These are phyloP conservation scores for Pythium biforme DNA, from an alignment of 352 stramenopile species.

Conservation along the genomic window DNA sequence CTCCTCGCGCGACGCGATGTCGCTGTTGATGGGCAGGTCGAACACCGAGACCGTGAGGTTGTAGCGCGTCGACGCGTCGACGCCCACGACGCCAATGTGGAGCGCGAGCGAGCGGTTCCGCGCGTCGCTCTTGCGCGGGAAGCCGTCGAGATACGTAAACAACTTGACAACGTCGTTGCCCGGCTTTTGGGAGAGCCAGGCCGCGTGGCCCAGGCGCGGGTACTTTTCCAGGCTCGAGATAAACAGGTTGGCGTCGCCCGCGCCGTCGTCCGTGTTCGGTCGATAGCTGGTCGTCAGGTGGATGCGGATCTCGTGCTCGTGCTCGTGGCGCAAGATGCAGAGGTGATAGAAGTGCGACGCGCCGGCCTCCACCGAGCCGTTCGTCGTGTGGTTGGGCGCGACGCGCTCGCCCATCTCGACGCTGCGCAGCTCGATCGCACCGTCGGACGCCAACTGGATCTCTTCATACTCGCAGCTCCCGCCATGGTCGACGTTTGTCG, in stretches of 20 bases:
- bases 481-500: not conserved
- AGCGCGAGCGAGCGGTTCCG: slow-evolving; percentile 56
- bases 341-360: slow-evolving; percentile 73
- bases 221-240: slow-evolving; percentile 67
- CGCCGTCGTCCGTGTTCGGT: not conserved
- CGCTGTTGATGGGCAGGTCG: slow-evolving; percentile 50
- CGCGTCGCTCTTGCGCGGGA: slow-evolving; percentile 49
- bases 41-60: slow-evolving; percentile 58
- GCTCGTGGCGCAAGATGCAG: slow-evolving; percentile 70
- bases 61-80: slow-evolving; percentile 33
- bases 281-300: slow-evolving; percentile 37
- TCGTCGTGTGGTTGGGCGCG: slow-evolving; percentile 62
- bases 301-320: slow-evolving; percentile 77
- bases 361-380: slow-evolving; percentile 47
- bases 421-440: slow-evolving; percentile 48
- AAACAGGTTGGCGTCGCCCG: slow-evolving; percentile 65
- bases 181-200: slow-evolving; percentile 67
- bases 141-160: slow-evolving; percentile 78
- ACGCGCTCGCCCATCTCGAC: slow-evolving; percentile 54
- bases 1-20: slow-evolving; percentile 43
- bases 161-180: slow-evolving; percentile 62
- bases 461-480: slow-evolving; percentile 53
- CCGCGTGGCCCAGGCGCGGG: slow-evolving; percentile 54
- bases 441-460: slow-evolving; percentile 70
- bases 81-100: slow-evolving; percentile 68